Conservation (phyloP, 108 stramenopile species). For the Conticribra weissflogii region DNA sequence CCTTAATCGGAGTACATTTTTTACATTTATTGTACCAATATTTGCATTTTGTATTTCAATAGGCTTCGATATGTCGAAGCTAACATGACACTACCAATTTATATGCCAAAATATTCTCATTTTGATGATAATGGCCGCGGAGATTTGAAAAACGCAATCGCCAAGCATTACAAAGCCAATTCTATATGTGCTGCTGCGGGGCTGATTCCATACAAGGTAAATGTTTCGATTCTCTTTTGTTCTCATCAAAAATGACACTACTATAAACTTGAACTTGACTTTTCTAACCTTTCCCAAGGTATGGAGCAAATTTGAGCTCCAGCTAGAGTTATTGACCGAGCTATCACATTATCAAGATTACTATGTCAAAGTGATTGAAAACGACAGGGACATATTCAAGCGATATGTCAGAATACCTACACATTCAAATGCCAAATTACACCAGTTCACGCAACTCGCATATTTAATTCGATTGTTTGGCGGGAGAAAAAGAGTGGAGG, state of each 20-base stretch:
- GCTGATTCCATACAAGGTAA: conserved; percentile 10
- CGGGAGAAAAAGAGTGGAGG: conserved; percentile 1
- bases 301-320: conserved; percentile 4
- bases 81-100: conserved; percentile 23
- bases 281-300: background rate
- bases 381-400: background rate
- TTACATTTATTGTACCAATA: background rate
- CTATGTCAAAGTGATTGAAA: too few species aligned
- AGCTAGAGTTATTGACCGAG: background rate
- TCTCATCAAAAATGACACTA: background rate
- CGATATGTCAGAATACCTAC: conserved; percentile 1
- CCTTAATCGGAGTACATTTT: background rate
- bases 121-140: conserved; percentile 25
- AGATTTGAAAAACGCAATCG: conserved; percentile 31
- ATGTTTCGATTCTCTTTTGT: background rate
- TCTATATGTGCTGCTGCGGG: conserved; percentile 6
- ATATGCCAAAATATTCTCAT: conserved; percentile 33
- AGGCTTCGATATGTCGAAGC: conserved; percentile 19
- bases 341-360: background rate
- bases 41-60: background rate
- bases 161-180: conserved; percentile 16
- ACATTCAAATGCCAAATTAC: background rate
- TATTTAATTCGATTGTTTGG: conserved; percentile 3
- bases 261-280: background rate
- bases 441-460: background rate